Evolutionary conservation across 805 yeast genomes (phyloP), one percentile per base, ranked within the genome.

Genomic region (Pichia heedii): DNA sequence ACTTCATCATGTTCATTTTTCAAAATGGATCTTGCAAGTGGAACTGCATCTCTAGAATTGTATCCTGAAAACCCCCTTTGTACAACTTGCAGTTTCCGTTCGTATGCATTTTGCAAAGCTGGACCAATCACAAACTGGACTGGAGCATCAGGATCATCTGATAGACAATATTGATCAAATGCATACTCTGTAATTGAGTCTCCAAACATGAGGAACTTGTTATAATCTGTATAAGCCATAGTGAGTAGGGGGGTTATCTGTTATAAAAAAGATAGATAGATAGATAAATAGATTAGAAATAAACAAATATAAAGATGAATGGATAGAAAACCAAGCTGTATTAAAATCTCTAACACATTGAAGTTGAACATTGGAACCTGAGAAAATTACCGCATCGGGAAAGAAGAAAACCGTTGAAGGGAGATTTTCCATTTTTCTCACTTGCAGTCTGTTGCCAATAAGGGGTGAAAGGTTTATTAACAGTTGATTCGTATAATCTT

Each of bases 41-140:
- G 61, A 10, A 67, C 54, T 0, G 76, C 87, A 63, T 79, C 79
- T 30, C 76, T 73, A 0, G 88, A 63, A 51, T 73, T 84, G 64
- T 84, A 88, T 0, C 97, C 96, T 1, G 77, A 57, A 54, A 66
- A 85, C 0, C 97, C 97, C 46, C 95, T 67, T 34, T 75, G 79
- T 1, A 87, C 54, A 3, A 89, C 66, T 50, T 85, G 90, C 37
- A 85, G 52, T 54, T 70, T 74, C 36, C 95, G 69, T 2, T 69
- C 61, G 56, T 84, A 84, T n/a, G 42, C 56, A 39, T 56, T 50
- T 11, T 55, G 42, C 7, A 63, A 49, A 2, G 59, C 62, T 2
- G 64, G 54, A 12, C 66, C 67, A 0, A 63, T 41, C 1, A 59
- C 48, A 45, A 60, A 63, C 21, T 56, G 56, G n/a, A 43, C 11